Evolutionary conservation across 2,329 filamentous ascomycete genomes (phyloP), one percentile per base, ranked within the genome.

Genomic region (Kalaharituber pfeilii): DNA sequence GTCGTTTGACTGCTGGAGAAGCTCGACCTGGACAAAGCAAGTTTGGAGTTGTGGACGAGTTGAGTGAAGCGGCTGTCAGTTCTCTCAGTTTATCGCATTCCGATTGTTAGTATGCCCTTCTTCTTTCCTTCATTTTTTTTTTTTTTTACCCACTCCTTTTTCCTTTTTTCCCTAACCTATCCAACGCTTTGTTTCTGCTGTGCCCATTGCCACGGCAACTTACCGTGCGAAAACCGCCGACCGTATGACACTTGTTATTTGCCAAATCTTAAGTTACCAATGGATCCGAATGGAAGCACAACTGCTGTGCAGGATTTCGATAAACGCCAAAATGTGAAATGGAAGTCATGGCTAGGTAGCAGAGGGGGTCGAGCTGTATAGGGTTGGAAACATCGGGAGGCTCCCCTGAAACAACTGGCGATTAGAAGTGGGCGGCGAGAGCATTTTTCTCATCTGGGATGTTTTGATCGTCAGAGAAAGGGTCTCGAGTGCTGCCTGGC

Each of bases 51-150:
- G 47, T 29, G 26, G 47, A 50, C 3, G 24, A 28, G 47, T 28
- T 50, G n/a, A 28, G 47, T 15, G 25, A 50, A 28, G 27, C 47
- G 47, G 25, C 8, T 25, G 53, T 49, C 26, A 28, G 20, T 25
- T 52, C 11, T 51, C 33, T 55, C 27, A 26, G 22, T 55, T 45
- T 9, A 11, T 45, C 50, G 27, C 49, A 22, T 52, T 22, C 28
- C 8, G 15, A 52, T 52, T 52, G 50, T 52, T 27, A 50, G 49
- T 33, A 29, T 25, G 25, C n/a, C 49, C 26, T 52, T 52, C 24
- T 52, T 52, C 24, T 36, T 29, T 27, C 25, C 4, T 15, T 49
- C 5, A 30, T 28, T 30, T 50, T 26, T 9, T 28, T 50, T 50
- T 11, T 50, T 18, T 18, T 28, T 27, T 28, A 18, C 11, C 13